These are phyloP conservation scores for Geosmithia flava DNA, from an alignment of 2,329 filamentous ascomycete genomes.

Conservation along the genomic window DNA sequence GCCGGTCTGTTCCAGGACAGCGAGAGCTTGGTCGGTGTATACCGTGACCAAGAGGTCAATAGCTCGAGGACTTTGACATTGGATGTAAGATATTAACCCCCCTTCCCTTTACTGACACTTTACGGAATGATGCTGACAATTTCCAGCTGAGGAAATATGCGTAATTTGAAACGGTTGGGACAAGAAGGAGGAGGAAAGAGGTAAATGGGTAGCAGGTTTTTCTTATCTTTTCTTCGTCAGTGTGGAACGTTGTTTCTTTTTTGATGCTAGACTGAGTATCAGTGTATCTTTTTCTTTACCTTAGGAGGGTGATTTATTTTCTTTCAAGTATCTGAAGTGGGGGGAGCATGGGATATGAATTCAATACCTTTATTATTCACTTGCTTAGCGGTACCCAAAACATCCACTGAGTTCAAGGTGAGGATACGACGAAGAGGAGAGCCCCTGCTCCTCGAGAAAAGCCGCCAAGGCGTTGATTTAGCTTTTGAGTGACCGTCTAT, in stretches of 20 bases:
- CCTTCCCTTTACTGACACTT: too few relatives aligned
- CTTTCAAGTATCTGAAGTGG: background rate
- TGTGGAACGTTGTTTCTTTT: background rate
- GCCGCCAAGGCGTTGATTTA: too few relatives aligned
- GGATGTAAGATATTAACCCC: slow-evolving; percentile 58
- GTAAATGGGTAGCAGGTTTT: background rate
- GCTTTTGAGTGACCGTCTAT: too few relatives aligned
- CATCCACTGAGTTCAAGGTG: background rate
- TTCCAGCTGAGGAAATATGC: slow-evolving; percentile 20
- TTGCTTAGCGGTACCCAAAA: background rate
- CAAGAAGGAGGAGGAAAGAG: background rate
- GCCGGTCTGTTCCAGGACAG: slow-evolving; percentile 92
- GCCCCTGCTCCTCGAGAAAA: too few relatives aligned
- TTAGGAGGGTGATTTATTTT: background rate
- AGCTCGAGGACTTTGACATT: slow-evolving; percentile 83
- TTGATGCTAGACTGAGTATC: background rate
- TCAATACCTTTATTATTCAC: background rate
- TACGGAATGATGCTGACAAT: background rate
- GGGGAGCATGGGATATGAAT: background rate
- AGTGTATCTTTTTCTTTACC: background rate
- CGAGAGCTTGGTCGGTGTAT: slow-evolving; percentile 90
- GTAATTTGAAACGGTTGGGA: slow-evolving; percentile 5
- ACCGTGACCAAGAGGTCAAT: slow-evolving; percentile 88
- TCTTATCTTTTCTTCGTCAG: too few relatives aligned
- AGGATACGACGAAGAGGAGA: background rate